Conservation (phyloP, 306 rosid genomes). For the Trifolium subterraneum region DNA sequence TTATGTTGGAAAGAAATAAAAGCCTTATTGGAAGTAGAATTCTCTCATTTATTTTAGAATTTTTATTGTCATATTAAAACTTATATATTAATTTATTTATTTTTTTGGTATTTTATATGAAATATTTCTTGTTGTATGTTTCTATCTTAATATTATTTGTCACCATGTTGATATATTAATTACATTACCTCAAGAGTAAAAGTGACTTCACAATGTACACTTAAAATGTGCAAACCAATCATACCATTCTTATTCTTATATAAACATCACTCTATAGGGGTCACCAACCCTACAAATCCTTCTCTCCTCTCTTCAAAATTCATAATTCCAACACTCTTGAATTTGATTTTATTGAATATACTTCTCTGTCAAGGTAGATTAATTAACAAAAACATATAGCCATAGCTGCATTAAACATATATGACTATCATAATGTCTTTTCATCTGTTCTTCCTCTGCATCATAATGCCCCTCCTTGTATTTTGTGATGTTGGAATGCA, state of each 20-base stretch:
- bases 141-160: conserved; percentile 19
- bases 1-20: conserved; percentile 21
- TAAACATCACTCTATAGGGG: conserved; percentile 31
- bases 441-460: conserved; percentile 49
- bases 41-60: conserved; percentile 2
- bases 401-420: conserved; percentile 35
- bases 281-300: conserved; percentile 45
- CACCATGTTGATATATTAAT: neutral
- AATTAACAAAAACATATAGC: conserved; percentile 2
- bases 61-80: neutral
- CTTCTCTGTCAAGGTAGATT: conserved; percentile 26
- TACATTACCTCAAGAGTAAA: neutral
- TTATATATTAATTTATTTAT: too few species aligned
- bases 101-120: neutral
- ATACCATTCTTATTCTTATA: conserved; percentile 26
- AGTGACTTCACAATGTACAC: conserved; percentile 14
- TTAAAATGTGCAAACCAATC: conserved; percentile 1
- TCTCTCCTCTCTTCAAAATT: neutral
- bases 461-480: conserved; percentile 39
- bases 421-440: conserved; percentile 46
- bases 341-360: neutral
- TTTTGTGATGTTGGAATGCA: conserved; percentile 45
- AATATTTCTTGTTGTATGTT: neutral
- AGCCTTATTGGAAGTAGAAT: neutral
- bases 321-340: conserved; percentile 1